phyloP scores from a whole-genome alignment of 768 basidiomycete genomes.

The Dioszegia crocea region DNA sequence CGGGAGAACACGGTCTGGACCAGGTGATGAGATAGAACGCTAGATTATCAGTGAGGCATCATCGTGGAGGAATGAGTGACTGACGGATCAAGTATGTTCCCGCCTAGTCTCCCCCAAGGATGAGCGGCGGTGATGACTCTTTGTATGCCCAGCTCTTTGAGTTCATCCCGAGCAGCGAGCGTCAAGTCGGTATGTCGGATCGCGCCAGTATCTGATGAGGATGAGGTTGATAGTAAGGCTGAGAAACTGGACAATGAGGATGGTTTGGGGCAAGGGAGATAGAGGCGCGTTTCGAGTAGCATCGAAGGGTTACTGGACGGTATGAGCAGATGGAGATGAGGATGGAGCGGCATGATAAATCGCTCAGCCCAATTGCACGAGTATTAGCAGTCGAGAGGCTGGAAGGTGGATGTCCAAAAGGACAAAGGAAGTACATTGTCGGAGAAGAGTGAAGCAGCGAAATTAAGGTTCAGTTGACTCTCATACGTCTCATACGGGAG shows the following conservation, averaged over 20 bases:
- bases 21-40: conserved; percentile 29
- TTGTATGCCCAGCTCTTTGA: conserved; percentile 1
- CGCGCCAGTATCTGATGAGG: neutral
- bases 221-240: neutral
- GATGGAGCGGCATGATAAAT: conserved; percentile 10
- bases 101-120: conserved; percentile 37
- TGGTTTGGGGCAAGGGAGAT: conserved; percentile 22
- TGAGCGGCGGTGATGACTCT: conserved; percentile 33
- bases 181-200: neutral
- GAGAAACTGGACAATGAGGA: neutral
- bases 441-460: too few species aligned
- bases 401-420: too few species aligned
- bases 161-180: neutral
- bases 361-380: too few species aligned
- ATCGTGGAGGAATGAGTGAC: conserved; percentile 1
- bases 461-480: too few species aligned
- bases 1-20: conserved; percentile 13
- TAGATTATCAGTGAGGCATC: conserved; percentile 5
- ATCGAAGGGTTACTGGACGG: conserved; percentile 21
- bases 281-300: conserved; percentile 31
- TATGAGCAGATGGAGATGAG: conserved; percentile 28
- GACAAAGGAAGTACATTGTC: too few species aligned
- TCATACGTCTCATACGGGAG: too few species aligned
- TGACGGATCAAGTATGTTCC: conserved; percentile 38
- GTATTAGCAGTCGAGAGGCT: too few species aligned